Percentiles rank a stretch among this genome's conserved stretches.
These are phyloP conservation scores for Panicum virgatum DNA, from an alignment of 202 grass and related monocot genomes.

Conservation along the genomic window DNA sequence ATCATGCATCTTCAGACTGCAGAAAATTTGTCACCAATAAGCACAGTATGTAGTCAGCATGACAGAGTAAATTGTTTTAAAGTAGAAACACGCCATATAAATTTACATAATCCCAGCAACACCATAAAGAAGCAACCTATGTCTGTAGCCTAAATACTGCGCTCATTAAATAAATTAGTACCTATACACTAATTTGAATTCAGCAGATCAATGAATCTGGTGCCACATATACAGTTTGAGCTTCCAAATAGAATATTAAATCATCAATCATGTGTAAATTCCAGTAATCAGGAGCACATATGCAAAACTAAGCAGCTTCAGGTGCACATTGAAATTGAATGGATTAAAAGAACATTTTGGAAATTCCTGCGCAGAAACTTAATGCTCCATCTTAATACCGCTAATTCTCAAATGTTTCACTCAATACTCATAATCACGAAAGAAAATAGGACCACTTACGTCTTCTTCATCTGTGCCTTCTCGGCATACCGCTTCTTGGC, in stretches of 20 bases:
- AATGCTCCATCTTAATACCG: not conserved
- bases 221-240: not conserved
- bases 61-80: slow-evolving; percentile 35
- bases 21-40: slow-evolving; percentile 43
- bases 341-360: not conserved
- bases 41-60: slow-evolving; percentile 43
- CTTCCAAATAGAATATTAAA: not conserved
- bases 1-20: slow-evolving; percentile 88
- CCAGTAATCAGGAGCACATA: not conserved
- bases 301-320: not conserved
- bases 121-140: not conserved
- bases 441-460: slow-evolving; percentile 51
- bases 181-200: not conserved
- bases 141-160: not conserved
- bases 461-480: slow-evolving; percentile 97
- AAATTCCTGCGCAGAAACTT: not conserved
- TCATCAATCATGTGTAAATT: not conserved
- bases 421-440: not conserved
- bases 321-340: not conserved
- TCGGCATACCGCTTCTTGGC: slow-evolving; percentile 91
- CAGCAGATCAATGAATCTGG: not conserved
- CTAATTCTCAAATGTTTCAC: not conserved
- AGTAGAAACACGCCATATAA: not conserved
- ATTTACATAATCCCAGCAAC: not conserved
- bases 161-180: not conserved